Evolutionary conservation across 805 yeast genomes (phyloP), one percentile per base, ranked within the genome.

Genomic region (Yamadazyma takamatsuzukensis): DNA sequence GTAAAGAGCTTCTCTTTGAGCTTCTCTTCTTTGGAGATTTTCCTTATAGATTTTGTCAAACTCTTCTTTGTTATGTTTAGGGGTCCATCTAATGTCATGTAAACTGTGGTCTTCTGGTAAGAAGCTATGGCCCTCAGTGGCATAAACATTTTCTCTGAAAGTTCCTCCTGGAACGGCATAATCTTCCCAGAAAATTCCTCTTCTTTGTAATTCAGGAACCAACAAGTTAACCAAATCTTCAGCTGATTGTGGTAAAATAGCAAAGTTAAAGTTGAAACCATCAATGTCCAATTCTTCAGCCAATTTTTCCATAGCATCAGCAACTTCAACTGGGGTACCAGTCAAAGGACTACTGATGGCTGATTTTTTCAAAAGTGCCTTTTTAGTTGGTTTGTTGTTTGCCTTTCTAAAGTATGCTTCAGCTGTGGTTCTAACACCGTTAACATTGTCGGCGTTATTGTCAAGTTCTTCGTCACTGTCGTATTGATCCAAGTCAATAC

Each of bases 261-360:
- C 59, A 39, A 63, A 58, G 2, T 60, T 55, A 27, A 68, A 45
- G 35, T 68, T 68, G 43, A 67, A 64, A 0, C 73, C 73, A 39
- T 68, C 74, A 15, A 68, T 54, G 29, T 57, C 68, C 12, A 62
- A 51, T 15, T 53, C 48, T 9, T 57, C 57, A 5, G 59, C 63
- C 63, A 68, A 68, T 27, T 46, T 36, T 35, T 64, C 63, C 21
- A 68, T 51, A 38, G 55, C 54, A 33, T 66, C 66, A 6, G 67
- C 70, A 15, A 68, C 66, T 29, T 59, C 58, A 10, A 39, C 35
- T 4, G 68, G 52, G 11, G 59, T 54, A 1, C 74, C 73, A 21
- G 49, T 49, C 21, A 60, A 41, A 10, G 56, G 50, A n/a, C 68
- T 68, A 14, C 59, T 37, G 8, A 60, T 59, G 23, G 54, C 56